Evolutionary conservation across 805 yeast genomes (phyloP).

Genomic region (Lachancea cidri): DNA sequence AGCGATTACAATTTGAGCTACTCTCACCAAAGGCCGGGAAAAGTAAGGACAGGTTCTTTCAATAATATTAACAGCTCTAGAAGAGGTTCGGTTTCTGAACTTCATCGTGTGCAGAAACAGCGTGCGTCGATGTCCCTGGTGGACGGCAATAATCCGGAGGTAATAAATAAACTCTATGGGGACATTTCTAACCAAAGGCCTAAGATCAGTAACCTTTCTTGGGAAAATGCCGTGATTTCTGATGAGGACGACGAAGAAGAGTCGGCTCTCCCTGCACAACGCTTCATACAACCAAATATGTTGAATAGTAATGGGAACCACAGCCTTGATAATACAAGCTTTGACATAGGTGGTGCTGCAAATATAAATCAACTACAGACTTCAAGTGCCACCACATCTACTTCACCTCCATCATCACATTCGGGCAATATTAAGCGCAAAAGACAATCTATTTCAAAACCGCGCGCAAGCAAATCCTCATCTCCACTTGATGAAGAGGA

Average conservation of each 20-base stretch:
- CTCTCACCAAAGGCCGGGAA: slow-evolving; percentile 3
- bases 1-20: slow-evolving; percentile 24
- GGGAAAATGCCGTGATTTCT: slow-evolving; percentile 14
- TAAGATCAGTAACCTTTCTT: slow-evolving; percentile 6
- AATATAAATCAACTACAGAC: slow-evolving; percentile 1
- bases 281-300: slow-evolving; percentile 6
- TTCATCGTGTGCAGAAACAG: slow-evolving; percentile 24
- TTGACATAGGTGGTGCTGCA: slow-evolving; percentile 3
- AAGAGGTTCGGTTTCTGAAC: slow-evolving; percentile 9
- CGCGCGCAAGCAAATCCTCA: slow-evolving; percentile 7
- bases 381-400: slow-evolving; percentile 1
- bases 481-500: slow-evolving; percentile 25
- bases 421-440: slow-evolving; percentile 3
- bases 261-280: background rate
- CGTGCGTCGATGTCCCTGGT: slow-evolving; percentile 27
- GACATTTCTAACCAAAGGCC: slow-evolving; percentile 9
- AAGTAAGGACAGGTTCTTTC: slow-evolving; percentile 10
- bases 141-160: slow-evolving; percentile 19
- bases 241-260: slow-evolving; percentile 11
- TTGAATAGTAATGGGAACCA: background rate
- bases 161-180: slow-evolving; percentile 21
- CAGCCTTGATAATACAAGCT: background rate
- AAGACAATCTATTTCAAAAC: slow-evolving; percentile 8
- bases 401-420: slow-evolving; percentile 5
- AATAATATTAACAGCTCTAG: slow-evolving; percentile 7